phyloP scores from a whole-genome alignment of 2,329 filamentous ascomycete genomes.

The Arthrobotrys megalospora region DNA sequence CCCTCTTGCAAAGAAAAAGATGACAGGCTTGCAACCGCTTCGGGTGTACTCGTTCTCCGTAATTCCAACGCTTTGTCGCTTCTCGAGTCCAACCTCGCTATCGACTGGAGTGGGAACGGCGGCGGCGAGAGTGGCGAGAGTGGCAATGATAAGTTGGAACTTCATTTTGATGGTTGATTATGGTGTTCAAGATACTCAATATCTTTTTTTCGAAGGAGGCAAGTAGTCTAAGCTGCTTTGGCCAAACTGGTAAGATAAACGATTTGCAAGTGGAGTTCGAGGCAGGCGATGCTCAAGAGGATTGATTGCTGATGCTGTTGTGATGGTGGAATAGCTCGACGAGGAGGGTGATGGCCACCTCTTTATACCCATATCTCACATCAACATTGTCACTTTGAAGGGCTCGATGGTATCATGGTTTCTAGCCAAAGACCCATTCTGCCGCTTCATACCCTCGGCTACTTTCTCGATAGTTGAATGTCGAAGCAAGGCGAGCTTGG shows the following conservation, averaged over 20 bases:
- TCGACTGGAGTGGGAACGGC: slow-evolving; percentile 40
- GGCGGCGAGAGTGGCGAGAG: slow-evolving; percentile 47
- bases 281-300: slow-evolving; percentile 21
- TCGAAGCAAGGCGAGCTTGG: slow-evolving; percentile 5
- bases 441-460: slow-evolving; percentile 49
- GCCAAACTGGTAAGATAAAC: slow-evolving; percentile 12
- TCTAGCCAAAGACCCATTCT: slow-evolving; percentile 18
- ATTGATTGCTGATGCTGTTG: slow-evolving; percentile 51
- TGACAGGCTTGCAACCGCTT: slow-evolving; percentile 68
- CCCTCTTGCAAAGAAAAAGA: slow-evolving; percentile 71
- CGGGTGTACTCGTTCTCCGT: slow-evolving; percentile 67
- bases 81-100: slow-evolving; percentile 27
- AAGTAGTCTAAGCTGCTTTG: slow-evolving; percentile 15
- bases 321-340: slow-evolving; percentile 34
- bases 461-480: not conserved
- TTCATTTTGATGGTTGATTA: slow-evolving; percentile 48
- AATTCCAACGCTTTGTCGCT: slow-evolving; percentile 58
- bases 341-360: slow-evolving; percentile 14
- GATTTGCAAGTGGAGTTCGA: slow-evolving; percentile 24
- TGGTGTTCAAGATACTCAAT: slow-evolving; percentile 35
- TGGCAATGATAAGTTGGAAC: slow-evolving; percentile 56
- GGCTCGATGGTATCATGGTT: not conserved
- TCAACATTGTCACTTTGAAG: not conserved
- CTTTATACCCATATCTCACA: slow-evolving; percentile 40
- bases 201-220: slow-evolving; percentile 20